These are phyloP conservation scores for Pseudocercospora eumusae DNA, from an alignment of 2,329 filamentous ascomycete species.

Conservation along the genomic window DNA sequence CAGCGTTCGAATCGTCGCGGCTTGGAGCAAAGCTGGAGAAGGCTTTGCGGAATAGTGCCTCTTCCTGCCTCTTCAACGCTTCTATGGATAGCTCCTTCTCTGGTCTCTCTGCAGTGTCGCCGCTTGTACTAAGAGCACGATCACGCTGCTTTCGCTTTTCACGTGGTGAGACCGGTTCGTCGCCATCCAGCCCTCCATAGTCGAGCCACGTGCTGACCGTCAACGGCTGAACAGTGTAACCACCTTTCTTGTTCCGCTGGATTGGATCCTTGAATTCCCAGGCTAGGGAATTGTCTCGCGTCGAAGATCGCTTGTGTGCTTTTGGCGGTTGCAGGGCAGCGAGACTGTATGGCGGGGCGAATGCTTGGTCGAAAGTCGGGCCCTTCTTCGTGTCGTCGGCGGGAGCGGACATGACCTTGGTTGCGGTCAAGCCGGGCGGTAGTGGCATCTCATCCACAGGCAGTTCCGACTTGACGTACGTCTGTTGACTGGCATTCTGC, in stretches of 20 bases:
- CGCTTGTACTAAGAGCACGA: conserved; percentile 66
- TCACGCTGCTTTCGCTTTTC: conserved; percentile 69
- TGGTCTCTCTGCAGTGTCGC: conserved; percentile 52
- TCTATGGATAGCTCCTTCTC: conserved; percentile 40
- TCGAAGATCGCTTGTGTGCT: conserved; percentile 68
- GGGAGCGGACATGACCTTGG: conserved; percentile 62
- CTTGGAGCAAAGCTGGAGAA: conserved; percentile 80
- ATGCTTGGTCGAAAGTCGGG: conserved; percentile 71
- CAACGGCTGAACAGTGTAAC: conserved; percentile 68
- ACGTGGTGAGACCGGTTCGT: conserved; percentile 59
- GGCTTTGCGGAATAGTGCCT: conserved; percentile 71
- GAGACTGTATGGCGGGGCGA: conserved; percentile 66
- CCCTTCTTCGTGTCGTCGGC: conserved; percentile 49
- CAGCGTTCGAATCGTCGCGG: conserved; percentile 70
- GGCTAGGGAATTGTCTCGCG: conserved; percentile 53
- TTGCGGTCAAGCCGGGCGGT: conserved; percentile 72
- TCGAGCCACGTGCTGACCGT: conserved; percentile 66
- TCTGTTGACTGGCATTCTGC: conserved; percentile 47
- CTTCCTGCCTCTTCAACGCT: conserved; percentile 60
- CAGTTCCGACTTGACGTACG: conserved; percentile 37
- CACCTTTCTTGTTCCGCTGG: conserved; percentile 43
- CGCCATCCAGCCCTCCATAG: conserved; percentile 53
- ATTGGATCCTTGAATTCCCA: conserved; percentile 45
- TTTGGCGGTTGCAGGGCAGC: conserved; percentile 68
- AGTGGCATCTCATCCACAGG: conserved; percentile 64